Evolutionary conservation across 306 rosid species (phyloP).

Genomic region (Cercis canadensis): DNA sequence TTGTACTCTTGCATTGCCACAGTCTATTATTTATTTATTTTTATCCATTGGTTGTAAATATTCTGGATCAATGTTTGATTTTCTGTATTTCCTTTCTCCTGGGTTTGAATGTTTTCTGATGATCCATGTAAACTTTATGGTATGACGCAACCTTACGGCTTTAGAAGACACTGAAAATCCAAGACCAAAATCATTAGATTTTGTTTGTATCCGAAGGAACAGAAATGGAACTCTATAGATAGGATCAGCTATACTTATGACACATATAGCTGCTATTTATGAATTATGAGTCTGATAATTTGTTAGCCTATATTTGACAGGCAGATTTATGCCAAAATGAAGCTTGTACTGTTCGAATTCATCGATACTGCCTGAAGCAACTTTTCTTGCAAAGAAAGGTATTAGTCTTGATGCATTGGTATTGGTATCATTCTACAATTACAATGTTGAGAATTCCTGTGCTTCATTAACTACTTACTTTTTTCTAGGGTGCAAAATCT

Average conservation of each 20-base stretch:
- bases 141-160: background rate
- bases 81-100: background rate
- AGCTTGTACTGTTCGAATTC: slow-evolving; percentile 71
- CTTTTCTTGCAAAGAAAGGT: slow-evolving; percentile 67
- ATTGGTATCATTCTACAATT: slow-evolving; percentile 7
- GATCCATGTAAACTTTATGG: background rate
- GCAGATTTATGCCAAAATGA: slow-evolving; percentile 77
- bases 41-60: slow-evolving; percentile 5
- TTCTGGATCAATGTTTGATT: slow-evolving; percentile 21
- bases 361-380: slow-evolving; percentile 76
- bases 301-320: slow-evolving; percentile 48
- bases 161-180: slow-evolving; percentile 19
- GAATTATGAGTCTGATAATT: slow-evolving; percentile 33
- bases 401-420: slow-evolving; percentile 25
- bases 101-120: slow-evolving; percentile 22
- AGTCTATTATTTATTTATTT: slow-evolving; percentile 2
- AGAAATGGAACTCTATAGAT: background rate
- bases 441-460: slow-evolving; percentile 2
- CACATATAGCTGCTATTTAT: slow-evolving; percentile 20
- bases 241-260: slow-evolving; percentile 8
- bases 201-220: slow-evolving; percentile 12
- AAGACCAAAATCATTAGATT: slow-evolving; percentile 1
- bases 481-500: slow-evolving; percentile 56
- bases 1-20: slow-evolving; percentile 42
- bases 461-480: slow-evolving; percentile 24